Percentiles rank a stretch among this genome's conserved stretches.
Conservation (phyloP, 306 rosid species). For the Alnus rubra region DNA sequence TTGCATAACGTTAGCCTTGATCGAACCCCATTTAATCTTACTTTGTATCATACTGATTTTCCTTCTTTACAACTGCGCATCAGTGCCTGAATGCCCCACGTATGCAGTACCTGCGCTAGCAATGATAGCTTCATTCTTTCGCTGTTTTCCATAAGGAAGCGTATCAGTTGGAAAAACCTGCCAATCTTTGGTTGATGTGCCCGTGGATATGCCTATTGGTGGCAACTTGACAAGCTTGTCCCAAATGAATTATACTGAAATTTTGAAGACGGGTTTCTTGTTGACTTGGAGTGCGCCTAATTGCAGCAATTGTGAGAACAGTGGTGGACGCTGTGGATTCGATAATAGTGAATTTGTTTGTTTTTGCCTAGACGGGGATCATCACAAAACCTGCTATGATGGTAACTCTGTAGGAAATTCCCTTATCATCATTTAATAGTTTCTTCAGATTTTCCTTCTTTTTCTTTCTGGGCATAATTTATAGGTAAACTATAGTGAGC, state of each 20-base stretch:
- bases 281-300: constrained; percentile 58
- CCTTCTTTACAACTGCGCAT: constrained; percentile 63
- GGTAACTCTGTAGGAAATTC: constrained; percentile 38
- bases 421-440: not conserved
- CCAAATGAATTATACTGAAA: constrained; percentile 44
- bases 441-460: not conserved
- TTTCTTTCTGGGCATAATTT: not conserved
- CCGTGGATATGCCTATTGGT: constrained; percentile 29
- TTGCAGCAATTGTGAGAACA: constrained; percentile 51
- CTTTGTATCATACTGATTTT: constrained; percentile 38
- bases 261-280: constrained; percentile 64
- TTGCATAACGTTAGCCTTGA: constrained; percentile 47
- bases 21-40: constrained; percentile 39
- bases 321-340: constrained; percentile 70
- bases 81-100: constrained; percentile 37
- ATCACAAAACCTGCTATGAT: constrained; percentile 41
- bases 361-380: constrained; percentile 55
- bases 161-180: constrained; percentile 42
- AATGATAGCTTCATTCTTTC: constrained; percentile 50
- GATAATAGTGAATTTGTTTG: constrained; percentile 40
- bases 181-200: constrained; percentile 40
- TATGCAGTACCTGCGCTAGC: constrained; percentile 46
- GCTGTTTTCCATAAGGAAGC: constrained; percentile 54
- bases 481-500: not conserved
- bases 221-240: constrained; percentile 26